Conservation (phyloP, 2,329 filamentous ascomycete genomes). For the Fonsecaea erecta region DNA sequence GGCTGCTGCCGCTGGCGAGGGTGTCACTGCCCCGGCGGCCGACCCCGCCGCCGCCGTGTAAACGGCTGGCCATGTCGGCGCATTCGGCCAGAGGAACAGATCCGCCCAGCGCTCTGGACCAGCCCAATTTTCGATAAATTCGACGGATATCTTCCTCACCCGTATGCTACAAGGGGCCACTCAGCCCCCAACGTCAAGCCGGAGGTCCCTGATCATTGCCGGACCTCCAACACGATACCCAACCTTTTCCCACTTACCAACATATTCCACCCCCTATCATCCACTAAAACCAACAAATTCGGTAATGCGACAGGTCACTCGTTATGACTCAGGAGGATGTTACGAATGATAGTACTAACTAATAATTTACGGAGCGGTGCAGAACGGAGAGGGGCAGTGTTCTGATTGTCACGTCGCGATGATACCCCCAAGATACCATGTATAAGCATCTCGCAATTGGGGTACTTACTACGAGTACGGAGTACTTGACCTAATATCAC, state of each 20-base stretch:
- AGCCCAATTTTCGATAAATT: conserved; percentile 1
- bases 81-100: background rate
- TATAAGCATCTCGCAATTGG: conserved; percentile 3
- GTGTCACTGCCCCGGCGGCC: conserved; percentile 7
- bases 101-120: background rate
- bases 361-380: conserved; percentile 5
- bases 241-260: background rate
- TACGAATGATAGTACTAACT: background rate
- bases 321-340: conserved; percentile 10
- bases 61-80: background rate
- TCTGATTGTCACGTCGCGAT: conserved; percentile 19
- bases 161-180: background rate
- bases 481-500: conserved; percentile 7
- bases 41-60: conserved; percentile 21
- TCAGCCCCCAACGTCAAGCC: background rate
- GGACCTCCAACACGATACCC: background rate
- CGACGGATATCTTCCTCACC: background rate
- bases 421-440: conserved; percentile 21
- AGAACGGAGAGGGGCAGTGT: conserved; percentile 1
- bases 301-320: conserved; percentile 16
- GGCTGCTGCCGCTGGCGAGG: conserved; percentile 18
- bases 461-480: background rate
- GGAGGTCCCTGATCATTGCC: background rate
- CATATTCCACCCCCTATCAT: no score
- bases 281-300: background rate